Evolutionary conservation across 352 stramenopile genomes (phyloP).

Genomic region (Phytophthora pinifolia): DNA sequence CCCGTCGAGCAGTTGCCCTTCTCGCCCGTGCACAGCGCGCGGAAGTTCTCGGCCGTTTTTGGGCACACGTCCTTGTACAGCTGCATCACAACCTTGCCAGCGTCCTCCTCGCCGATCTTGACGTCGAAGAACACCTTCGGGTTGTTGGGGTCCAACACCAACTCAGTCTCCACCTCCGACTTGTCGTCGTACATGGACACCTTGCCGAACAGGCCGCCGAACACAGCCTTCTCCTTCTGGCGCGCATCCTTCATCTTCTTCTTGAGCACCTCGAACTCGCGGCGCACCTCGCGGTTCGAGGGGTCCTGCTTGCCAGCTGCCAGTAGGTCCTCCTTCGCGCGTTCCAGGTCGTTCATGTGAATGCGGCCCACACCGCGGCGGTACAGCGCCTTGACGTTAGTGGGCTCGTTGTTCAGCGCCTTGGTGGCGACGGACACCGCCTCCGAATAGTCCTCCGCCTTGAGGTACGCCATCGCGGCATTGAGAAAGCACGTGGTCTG

Average conservation of each 20-base stretch:
- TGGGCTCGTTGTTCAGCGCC: conserved; percentile 80
- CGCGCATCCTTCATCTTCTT: conserved; percentile 90
- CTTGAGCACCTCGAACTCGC: conserved; percentile 78
- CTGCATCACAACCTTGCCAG: conserved; percentile 95
- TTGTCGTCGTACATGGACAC: conserved; percentile 98
- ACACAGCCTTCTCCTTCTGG: conserved; percentile 95
- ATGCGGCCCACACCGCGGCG: conserved; percentile 82
- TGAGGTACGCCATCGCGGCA: conserved; percentile 94
- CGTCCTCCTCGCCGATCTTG: conserved; percentile 87
- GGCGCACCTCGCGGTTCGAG: conserved; percentile 80
- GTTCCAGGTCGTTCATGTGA: conserved; percentile 84
- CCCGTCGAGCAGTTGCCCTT: conserved; percentile 87
- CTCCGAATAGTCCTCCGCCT: conserved; percentile 89
- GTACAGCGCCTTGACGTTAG: conserved; percentile 87
- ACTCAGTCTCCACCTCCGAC: conserved; percentile 67
- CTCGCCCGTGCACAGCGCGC: conserved; percentile 97
- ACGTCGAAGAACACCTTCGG: conserved; percentile 99
- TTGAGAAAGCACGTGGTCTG: conserved; percentile 93
- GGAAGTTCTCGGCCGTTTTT: conserved; percentile 98
- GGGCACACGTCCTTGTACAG: conserved; percentile 96
- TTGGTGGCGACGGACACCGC: conserved; percentile 80
- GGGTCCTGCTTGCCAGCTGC: conserved; percentile 81
- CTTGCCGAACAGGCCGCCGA: conserved; percentile 96
- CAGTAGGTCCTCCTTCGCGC: conserved; percentile 86
- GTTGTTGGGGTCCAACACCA: conserved; percentile 82